Percentiles rank a stretch among this genome's conserved stretches.
These are phyloP conservation scores for Royoungia palumana DNA, from an alignment of 768 basidiomycete species.

Conservation along the genomic window DNA sequence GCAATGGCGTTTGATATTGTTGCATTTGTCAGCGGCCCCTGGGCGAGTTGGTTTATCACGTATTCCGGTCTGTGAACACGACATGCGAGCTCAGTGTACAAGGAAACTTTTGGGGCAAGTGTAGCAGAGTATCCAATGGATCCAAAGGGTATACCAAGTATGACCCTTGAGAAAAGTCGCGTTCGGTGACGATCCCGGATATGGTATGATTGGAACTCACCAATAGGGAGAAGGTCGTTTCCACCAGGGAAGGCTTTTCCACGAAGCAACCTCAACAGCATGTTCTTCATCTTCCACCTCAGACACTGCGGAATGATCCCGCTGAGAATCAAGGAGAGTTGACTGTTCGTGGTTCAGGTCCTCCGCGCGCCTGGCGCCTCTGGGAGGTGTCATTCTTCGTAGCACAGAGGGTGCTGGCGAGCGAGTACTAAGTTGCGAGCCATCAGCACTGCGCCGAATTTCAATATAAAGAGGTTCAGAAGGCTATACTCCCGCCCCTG, in stretches of 20 bases:
- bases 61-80: constrained; percentile 60
- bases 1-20: not conserved
- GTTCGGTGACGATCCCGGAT: not conserved
- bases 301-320: constrained; percentile 7
- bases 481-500: too few relatives aligned
- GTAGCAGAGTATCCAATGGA: constrained; percentile 55
- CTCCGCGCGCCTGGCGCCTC: constrained; percentile 1
- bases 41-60: constrained; percentile 10
- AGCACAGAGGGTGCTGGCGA: not conserved
- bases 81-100: constrained; percentile 74
- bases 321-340: constrained; percentile 24
- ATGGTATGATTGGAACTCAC: constrained; percentile 38
- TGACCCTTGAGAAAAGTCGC: constrained; percentile 44
- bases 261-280: constrained; percentile 22
- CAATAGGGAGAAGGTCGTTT: constrained; percentile 70
- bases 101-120: constrained; percentile 66
- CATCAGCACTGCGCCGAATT: too few relatives aligned
- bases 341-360: constrained; percentile 37
- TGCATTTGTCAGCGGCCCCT: not conserved
- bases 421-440: too few relatives aligned
- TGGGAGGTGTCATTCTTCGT: constrained; percentile 15
- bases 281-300: constrained; percentile 29
- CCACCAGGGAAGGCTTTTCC: constrained; percentile 61
- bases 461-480: too few relatives aligned
- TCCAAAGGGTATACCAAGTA: constrained; percentile 50